These are phyloP conservation scores for Solanum gandarillasii DNA, from an alignment of 257 asterid species.

Conservation along the genomic window DNA sequence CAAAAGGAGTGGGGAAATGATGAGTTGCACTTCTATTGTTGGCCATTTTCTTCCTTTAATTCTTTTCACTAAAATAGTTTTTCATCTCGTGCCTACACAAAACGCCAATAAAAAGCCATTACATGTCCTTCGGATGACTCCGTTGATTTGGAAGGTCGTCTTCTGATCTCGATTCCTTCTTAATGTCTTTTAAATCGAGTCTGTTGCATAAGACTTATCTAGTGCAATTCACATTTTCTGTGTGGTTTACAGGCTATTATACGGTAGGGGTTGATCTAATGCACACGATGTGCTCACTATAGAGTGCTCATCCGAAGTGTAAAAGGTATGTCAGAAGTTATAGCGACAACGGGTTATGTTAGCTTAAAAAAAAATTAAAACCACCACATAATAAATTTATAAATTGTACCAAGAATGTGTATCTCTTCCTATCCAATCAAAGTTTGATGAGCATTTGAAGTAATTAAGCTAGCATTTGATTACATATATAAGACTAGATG, in stretches of 20 bases:
- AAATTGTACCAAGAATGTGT: neutral
- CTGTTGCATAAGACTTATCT: fast-evolving
- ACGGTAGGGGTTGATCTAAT: too few relatives aligned
- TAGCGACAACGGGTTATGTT: too few relatives aligned
- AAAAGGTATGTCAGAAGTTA: too few relatives aligned
- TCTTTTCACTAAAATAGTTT: neutral
- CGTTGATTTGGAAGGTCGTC: neutral
- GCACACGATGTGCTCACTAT: too few relatives aligned
- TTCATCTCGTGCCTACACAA: neutral
- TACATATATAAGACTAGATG: neutral
- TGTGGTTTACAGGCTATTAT: too few relatives aligned
- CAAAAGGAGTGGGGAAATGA: neutral
- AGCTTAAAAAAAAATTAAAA: too few relatives aligned
- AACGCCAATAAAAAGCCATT: neutral
- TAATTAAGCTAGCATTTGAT: neutral
- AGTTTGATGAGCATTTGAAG: neutral
- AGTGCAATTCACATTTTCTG: too few relatives aligned
- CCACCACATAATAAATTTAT: neutral
- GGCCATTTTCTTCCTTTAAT: neutral
- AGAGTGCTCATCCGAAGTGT: too few relatives aligned
- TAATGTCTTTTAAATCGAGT: too few relatives aligned
- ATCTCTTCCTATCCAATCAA: neutral
- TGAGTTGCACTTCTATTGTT: neutral
- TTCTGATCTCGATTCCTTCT: fast-evolving
- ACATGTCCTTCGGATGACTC: neutral